Evolutionary conservation across 1,284 basidiomycete species (phyloP).

Genomic region (Lentinula novae-zelandiae): DNA sequence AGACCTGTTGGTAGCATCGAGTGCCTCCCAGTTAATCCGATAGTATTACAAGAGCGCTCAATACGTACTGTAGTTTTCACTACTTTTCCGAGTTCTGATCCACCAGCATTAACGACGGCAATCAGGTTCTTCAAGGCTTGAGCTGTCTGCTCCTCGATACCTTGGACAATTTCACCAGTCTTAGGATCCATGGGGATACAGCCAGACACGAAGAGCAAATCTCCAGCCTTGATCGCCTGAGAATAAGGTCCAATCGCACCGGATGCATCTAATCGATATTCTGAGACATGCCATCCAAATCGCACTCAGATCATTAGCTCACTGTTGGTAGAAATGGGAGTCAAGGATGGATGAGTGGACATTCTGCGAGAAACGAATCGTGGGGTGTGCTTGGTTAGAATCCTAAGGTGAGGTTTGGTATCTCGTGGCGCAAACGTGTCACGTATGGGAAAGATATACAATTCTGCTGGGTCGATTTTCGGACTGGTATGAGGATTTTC

Average conservation of each 20-base stretch:
- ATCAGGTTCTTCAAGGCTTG: slow-evolving; percentile 88
- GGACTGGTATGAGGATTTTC: no score
- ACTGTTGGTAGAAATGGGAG: slow-evolving; percentile 45
- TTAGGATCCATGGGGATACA: slow-evolving; percentile 84
- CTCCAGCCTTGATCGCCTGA: slow-evolving; percentile 84
- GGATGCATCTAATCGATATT: slow-evolving; percentile 62
- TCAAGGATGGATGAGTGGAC: slow-evolving; percentile 50
- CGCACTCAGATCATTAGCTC: background rate
- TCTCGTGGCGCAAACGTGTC: no score
- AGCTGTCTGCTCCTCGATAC: slow-evolving; percentile 80
- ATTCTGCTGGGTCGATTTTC: no score
- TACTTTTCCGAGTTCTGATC: slow-evolving; percentile 73
- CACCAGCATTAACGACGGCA: slow-evolving; percentile 80
- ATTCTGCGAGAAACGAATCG: slow-evolving; percentile 30
- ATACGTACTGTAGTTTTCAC: slow-evolving; percentile 79
- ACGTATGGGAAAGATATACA: no score
- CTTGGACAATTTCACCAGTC: slow-evolving; percentile 71
- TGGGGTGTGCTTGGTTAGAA: no score
- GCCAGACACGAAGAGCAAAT: slow-evolving; percentile 88
- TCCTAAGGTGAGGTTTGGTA: no score
- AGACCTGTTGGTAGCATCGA: slow-evolving; percentile 52
- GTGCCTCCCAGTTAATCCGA: background rate
- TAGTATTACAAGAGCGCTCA: background rate
- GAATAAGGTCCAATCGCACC: slow-evolving; percentile 89
- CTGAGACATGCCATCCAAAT: background rate